Base-by-base conservation (phyloP, 495 filamentous ascomycete genomes). In the Aspergillus wentii region DNA sequence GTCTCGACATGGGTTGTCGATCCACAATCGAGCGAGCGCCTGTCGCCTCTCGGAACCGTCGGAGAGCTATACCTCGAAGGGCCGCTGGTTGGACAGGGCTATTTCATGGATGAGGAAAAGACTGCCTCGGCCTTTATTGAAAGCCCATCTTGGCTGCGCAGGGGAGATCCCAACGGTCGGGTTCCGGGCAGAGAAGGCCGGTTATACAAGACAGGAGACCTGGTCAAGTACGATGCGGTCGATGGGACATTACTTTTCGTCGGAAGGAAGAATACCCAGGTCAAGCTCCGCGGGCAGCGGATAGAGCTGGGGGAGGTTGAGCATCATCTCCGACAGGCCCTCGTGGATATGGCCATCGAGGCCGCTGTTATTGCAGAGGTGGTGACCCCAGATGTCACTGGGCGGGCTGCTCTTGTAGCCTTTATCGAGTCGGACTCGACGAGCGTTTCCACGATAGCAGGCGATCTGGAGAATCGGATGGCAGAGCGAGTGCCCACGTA, bases 161-260 rank as follows among this genome's bases (percentile, higher is more conserved):
- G 60, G 63, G 16, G n/a, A n/a, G 39, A 15, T 4, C 30, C 29
- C 14, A 18, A 22, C 5, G 19, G 31, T n/a, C n/a, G n/a, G n/a
- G n/a, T n/a, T 1, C 31, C 46, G 2, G n/a, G n/a, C n/a, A n/a
- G n/a, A n/a, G n/a, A n/a, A n/a, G 19, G 31, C 5, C 15, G 27
- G 9, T 19, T 51, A 1, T 91, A 91, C 48, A 74, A 82, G 7
- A 90, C 86, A 7, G 86, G 86, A 3, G 86, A 91, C 47, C 57
- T 90, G 8, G 85, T 88, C n/a, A 68, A 82, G 1, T 68, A 86
- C 16, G 64, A 85, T 8, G 64, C 83, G 30, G n/a, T n/a, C n/a
- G 78, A 89, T 49, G 75, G 69, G 6, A 76, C 72, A 15, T 80
- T 89, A 38, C 71, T 80, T 21, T 88, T 88, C 45, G 49, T 82